Conservation (phyloP, 164 flowering plant genomes). For the Tetracentron sinense region DNA sequence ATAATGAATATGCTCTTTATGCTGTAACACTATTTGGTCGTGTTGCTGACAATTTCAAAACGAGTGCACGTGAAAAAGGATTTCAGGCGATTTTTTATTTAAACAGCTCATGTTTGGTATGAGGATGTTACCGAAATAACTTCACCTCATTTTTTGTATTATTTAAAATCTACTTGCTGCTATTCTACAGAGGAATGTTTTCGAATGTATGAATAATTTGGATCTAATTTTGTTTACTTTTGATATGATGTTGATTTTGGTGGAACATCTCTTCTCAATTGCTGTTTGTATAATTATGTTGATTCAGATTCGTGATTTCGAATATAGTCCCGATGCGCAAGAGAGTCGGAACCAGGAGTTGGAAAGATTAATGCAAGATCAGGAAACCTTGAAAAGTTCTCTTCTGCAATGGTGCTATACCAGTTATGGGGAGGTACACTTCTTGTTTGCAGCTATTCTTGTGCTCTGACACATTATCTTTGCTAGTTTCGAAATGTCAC, state of each 20-base stretch:
- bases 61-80: slow-evolving; percentile 81
- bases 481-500: not conserved
- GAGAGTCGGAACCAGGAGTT: slow-evolving; percentile 72
- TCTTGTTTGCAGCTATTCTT: not conserved
- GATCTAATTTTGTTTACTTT: not conserved
- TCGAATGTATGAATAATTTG: not conserved
- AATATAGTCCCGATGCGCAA: slow-evolving; percentile 81
- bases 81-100: slow-evolving; percentile 60
- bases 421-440: slow-evolving; percentile 90
- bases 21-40: slow-evolving; percentile 75
- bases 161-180: not conserved
- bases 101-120: not conserved
- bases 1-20: slow-evolving; percentile 95
- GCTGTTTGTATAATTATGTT: slow-evolving; percentile 15
- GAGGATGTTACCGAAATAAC: not conserved
- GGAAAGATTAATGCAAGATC: slow-evolving; percentile 73
- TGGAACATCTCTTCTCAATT: not conserved
- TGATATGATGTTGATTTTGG: not conserved
- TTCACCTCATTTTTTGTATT: not conserved
- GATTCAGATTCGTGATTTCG: slow-evolving; percentile 90
- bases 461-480: not conserved
- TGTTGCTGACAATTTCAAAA: slow-evolving; percentile 88
- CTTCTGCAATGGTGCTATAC: slow-evolving; percentile 94
- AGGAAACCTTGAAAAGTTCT: slow-evolving; percentile 72
- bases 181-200: not conserved